These are phyloP conservation scores for Diospyros kaki DNA, from an alignment of 148 eudicot genomes.

Conservation along the genomic window DNA sequence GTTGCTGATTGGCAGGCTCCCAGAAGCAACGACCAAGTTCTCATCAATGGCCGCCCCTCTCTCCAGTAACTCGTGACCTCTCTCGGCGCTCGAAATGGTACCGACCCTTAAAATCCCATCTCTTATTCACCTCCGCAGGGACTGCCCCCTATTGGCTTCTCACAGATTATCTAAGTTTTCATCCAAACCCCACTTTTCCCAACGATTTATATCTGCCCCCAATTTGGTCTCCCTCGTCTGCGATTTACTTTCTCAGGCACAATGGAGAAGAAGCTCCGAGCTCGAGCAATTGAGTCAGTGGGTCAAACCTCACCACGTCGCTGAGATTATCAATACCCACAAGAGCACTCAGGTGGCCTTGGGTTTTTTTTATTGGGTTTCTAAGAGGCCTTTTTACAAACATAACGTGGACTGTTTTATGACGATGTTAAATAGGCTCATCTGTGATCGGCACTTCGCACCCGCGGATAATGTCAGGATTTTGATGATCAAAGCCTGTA, in stretches of 20 bases:
- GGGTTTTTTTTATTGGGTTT: slow-evolving; percentile 62
- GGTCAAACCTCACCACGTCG: slow-evolving; percentile 42
- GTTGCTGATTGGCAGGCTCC: background rate
- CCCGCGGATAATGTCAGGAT: slow-evolving; percentile 55
- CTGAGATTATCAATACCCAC: slow-evolving; percentile 31
- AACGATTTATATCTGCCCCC: slow-evolving; percentile 5
- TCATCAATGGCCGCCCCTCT: slow-evolving; percentile 14
- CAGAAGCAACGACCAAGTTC: background rate
- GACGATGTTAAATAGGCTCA: slow-evolving; percentile 62
- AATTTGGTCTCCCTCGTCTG: slow-evolving; percentile 35
- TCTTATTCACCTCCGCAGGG: slow-evolving; percentile 13
- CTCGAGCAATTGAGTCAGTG: slow-evolving; percentile 35
- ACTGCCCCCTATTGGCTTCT: slow-evolving; percentile 17
- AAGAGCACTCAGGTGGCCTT: slow-evolving; percentile 31
- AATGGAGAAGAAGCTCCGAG: slow-evolving; percentile 45
- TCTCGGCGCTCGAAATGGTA: slow-evolving; percentile 39
- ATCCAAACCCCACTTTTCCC: slow-evolving; percentile 24
- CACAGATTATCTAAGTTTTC: slow-evolving; percentile 26
- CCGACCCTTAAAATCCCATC: slow-evolving; percentile 32
- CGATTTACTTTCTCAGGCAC: slow-evolving; percentile 26
- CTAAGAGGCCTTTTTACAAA: slow-evolving; percentile 40
- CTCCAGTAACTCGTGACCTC: slow-evolving; percentile 19
- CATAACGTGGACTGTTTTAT: slow-evolving; percentile 45
- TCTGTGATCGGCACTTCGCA: slow-evolving; percentile 22
- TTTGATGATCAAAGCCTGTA: slow-evolving; percentile 57